Conservation (phyloP, 345 rosid genomes). For the Angophora floribunda region DNA sequence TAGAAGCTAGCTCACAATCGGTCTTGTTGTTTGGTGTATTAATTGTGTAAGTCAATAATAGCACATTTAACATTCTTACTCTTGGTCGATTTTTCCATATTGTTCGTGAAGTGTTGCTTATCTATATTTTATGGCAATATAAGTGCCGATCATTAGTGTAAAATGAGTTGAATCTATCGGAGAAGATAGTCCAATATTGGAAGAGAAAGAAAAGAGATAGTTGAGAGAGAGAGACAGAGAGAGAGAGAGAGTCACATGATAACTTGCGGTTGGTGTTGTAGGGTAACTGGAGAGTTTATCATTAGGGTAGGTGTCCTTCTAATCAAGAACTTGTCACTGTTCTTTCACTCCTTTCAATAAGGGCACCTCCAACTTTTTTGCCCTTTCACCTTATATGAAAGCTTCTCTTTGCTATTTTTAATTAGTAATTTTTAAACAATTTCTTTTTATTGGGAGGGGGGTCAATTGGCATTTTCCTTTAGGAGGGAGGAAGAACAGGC, state of each 20-base stretch:
- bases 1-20: not conserved
- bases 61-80: not conserved
- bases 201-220: not conserved
- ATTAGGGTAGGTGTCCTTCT: conserved; percentile 36
- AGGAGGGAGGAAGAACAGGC: not conserved
- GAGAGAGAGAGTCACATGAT: not conserved
- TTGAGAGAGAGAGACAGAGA: not conserved
- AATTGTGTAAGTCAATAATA: not conserved
- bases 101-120: not conserved
- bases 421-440: not conserved
- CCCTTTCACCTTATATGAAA: not conserved
- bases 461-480: not conserved
- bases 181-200: not conserved
- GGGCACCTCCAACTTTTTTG: not conserved
- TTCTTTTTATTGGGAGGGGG: not conserved
- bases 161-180: not conserved
- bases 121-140: not conserved
- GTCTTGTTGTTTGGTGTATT: not conserved
- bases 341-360: not conserved
- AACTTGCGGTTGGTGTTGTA: conserved; percentile 9
- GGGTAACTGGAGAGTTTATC: conserved; percentile 15
- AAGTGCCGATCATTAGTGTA: not conserved
- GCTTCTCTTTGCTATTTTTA: not conserved
- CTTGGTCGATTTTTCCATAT: not conserved
- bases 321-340: conserved; percentile 3